phyloP scores from a whole-genome alignment of 352 stramenopile species.

The Globisporangium abappressorium region DNA sequence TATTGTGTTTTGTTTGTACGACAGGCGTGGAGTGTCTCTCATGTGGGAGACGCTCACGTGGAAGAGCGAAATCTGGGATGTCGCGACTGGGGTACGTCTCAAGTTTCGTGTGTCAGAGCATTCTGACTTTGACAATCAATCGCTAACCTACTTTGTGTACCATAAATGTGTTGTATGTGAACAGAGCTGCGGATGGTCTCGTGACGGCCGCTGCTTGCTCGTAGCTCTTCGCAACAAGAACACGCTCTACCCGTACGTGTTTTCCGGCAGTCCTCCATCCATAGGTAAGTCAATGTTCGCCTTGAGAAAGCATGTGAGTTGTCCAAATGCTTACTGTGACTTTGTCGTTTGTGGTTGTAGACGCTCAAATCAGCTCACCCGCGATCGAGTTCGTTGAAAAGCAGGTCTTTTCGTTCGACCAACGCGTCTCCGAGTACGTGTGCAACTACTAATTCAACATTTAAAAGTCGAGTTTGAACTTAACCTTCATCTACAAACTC shows the following conservation, averaged over 20 bases:
- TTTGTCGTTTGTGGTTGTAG: constrained; percentile 20
- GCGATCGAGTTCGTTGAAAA: constrained; percentile 67
- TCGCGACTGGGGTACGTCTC: constrained; percentile 47
- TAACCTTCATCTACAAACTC: not conserved
- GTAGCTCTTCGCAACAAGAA: constrained; percentile 55
- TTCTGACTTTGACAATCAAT: not conserved
- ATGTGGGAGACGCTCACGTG: constrained; percentile 82
- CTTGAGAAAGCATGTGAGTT: not conserved
- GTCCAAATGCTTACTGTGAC: not conserved
- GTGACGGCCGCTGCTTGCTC: constrained; percentile 61
- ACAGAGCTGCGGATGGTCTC: constrained; percentile 71
- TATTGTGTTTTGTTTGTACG: not conserved
- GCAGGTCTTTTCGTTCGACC: constrained; percentile 56
- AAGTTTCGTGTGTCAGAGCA: not conserved
- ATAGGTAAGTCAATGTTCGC: constrained; percentile 38
- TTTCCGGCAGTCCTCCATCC: constrained; percentile 47
- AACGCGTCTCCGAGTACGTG: constrained; percentile 52
- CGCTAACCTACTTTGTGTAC: not conserved
- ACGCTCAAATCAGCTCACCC: constrained; percentile 70
- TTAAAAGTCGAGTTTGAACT: not conserved
- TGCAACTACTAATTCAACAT: not conserved
- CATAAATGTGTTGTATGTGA: constrained; percentile 4
- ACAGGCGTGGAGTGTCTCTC: constrained; percentile 51
- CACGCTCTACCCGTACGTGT: constrained; percentile 72
- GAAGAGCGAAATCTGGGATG: constrained; percentile 77